These are phyloP conservation scores for Cylindrotheca closterium DNA, from an alignment of 108 stramenopile genomes.

Conservation along the genomic window DNA sequence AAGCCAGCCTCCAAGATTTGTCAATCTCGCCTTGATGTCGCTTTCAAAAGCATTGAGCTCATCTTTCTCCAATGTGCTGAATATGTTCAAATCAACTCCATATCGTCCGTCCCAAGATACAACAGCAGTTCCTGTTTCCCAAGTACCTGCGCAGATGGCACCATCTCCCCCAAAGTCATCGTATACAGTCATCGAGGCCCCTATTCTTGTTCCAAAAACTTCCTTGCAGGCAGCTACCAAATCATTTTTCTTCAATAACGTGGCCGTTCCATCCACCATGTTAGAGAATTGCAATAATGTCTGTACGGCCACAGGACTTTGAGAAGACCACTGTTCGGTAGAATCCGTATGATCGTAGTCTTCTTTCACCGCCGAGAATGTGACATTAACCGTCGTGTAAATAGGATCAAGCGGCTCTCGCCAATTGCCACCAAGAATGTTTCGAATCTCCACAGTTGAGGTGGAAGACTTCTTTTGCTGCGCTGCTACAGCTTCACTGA, in stretches of 20 bases:
- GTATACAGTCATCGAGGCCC: constrained; percentile 1
- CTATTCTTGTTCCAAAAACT: neutral
- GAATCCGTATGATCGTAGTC: neutral
- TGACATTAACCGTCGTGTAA: neutral
- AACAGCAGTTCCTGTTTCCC: constrained; percentile 14
- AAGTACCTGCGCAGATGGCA: constrained; percentile 31
- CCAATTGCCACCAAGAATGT: neutral
- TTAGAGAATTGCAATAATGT: constrained; percentile 40
- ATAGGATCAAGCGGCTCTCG: neutral
- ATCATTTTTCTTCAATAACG: constrained; percentile 2
- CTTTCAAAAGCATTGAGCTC: neutral
- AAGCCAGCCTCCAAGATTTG: constrained; percentile 13
- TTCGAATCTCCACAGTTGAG: neutral
- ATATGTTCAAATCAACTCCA: constrained; percentile 29
- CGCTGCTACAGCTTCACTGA: neutral
- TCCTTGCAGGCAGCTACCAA: neutral
- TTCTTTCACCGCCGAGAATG: neutral
- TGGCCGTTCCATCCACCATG: neutral
- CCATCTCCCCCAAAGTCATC: constrained; percentile 43
- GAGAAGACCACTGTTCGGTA: neutral
- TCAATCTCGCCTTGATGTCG: neutral
- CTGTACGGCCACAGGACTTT: neutral
- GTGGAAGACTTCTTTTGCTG: neutral
- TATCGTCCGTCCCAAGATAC: constrained; percentile 26
- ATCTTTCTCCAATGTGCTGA: neutral